Base-by-base conservation (phyloP, 2,329 filamentous ascomycete genomes). In the Proliferodiscus dingleyae region DNA sequence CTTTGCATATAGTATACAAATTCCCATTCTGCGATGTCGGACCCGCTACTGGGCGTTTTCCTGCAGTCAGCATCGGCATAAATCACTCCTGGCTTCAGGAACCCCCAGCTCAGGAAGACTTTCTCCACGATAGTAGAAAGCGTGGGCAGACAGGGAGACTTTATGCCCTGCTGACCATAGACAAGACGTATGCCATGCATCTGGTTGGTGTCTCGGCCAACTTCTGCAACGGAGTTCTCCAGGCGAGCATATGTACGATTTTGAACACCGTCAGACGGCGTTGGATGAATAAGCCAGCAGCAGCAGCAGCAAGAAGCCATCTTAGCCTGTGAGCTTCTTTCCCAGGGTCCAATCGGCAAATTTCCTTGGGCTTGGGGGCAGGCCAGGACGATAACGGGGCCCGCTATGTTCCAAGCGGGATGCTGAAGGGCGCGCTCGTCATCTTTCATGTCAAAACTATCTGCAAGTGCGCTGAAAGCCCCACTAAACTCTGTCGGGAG, bases 381-480 rank as follows among this genome's bases (percentile, higher is more conserved):
- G 7, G 34, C 32, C n/a, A n/a, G n/a, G 22, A 41, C 24, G 39
- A 46, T 41, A 39, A 34, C 16, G n/a, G 38, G 45, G 32, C 37
- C 42, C 50, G 41, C 47, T 53, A 43, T 29, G 19, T 22, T 38
- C 52, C 30, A 18, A 51, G 47, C 41, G 34, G 49, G 54, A 54
- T 49, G 47, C 9, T 30, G 50, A 56, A 57, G 54, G 56, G 54
- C 54, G 56, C 43, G 50, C 41, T 46, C 40, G 51, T 56, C 53
- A 54, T 53, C 42, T 36, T 46, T 41, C 15, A 49, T 53, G 50
- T 44, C 51, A 53, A n/a, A n/a, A n/a, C n/a, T n/a, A 26, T 26
- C 24, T 6, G 24, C 24, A 26, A 6, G 6, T 11, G 24, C 24
- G 24, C n/a, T n/a, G n/a, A n/a, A 8, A 3, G 19, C 41, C 24